Conservation (phyloP, 768 basidiomycete genomes). For the Naematelia aurantialba region DNA sequence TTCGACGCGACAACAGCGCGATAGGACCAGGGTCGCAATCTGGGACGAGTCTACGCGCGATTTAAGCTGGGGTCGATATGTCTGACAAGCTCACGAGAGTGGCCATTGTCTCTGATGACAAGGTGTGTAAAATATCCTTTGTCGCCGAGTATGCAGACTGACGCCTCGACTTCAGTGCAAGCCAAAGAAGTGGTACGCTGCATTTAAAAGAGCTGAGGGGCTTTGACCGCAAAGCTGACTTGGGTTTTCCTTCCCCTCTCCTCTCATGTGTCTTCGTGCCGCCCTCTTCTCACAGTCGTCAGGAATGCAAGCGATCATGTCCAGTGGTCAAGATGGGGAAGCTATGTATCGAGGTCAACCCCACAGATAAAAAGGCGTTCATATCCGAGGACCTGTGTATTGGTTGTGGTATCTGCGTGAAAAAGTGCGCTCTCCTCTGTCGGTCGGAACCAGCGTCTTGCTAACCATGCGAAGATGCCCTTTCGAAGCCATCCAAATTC, state of each 20-base stretch:
- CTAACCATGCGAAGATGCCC: slow-evolving; percentile 67
- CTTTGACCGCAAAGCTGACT: not conserved
- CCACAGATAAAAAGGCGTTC: slow-evolving; percentile 95
- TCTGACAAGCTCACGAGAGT: slow-evolving; percentile 96
- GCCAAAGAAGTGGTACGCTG: slow-evolving; percentile 66
- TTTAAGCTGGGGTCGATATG: slow-evolving; percentile 51
- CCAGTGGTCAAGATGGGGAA: slow-evolving; percentile 99
- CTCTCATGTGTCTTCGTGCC: slow-evolving; percentile 4
- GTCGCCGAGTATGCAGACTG: slow-evolving; percentile 55
- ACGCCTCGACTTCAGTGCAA: slow-evolving; percentile 59
- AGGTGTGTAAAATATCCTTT: slow-evolving; percentile 32
- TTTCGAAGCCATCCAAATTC: slow-evolving; percentile 97
- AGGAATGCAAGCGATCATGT: slow-evolving; percentile 98
- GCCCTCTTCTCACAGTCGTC: slow-evolving; percentile 53
- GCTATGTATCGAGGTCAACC: slow-evolving; percentile 95
- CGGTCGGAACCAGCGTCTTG: not conserved
- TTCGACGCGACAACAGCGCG: not conserved
- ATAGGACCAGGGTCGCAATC: not conserved
- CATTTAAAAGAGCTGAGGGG: not conserved
- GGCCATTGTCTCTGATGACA: slow-evolving; percentile 62
- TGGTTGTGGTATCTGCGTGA: slow-evolving; percentile 99
- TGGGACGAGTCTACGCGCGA: not conserved
- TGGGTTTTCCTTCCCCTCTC: not conserved
- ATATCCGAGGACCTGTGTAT: slow-evolving; percentile 99
- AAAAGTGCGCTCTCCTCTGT: slow-evolving; percentile 68